Conservation (phyloP, 176 grass and related monocot species). For the Cenchrus fungigraminus region DNA sequence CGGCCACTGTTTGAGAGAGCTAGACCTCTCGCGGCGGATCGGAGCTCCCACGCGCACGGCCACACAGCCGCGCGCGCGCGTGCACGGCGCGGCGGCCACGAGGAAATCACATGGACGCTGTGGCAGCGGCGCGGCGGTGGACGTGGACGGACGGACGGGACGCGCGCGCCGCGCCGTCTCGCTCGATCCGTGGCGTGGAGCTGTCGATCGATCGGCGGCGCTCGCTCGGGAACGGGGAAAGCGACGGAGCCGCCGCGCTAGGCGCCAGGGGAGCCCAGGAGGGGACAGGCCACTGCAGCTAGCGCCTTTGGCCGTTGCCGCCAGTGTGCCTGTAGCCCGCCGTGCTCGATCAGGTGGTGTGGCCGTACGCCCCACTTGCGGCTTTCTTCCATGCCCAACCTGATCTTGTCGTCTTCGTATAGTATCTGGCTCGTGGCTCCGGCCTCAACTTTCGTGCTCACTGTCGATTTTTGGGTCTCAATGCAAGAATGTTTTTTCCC, state of each 20-base stretch:
- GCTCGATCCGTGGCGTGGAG: background rate
- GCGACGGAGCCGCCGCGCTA: background rate
- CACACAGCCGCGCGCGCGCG: background rate
- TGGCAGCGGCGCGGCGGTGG: too few species aligned
- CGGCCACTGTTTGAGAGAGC: background rate
- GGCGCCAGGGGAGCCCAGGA: background rate
- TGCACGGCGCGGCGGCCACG: constrained; percentile 19
- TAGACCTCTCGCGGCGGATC: background rate
- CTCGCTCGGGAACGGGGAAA: constrained; percentile 11
- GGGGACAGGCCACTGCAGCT: background rate
- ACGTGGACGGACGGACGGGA: too few species aligned
- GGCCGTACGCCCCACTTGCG: constrained; percentile 12
- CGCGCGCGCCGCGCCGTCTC: background rate
- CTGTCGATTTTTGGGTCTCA: background rate
- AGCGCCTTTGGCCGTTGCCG: background rate
- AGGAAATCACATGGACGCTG: constrained; percentile 19
- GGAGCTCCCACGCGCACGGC: background rate
- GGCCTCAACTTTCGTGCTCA: background rate
- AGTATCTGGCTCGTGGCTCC: too few species aligned
- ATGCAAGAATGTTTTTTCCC: too few species aligned
- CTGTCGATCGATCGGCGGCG: background rate
- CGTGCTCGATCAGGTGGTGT: background rate
- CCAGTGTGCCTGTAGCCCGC: background rate
- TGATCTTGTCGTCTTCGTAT: constrained; percentile 7
- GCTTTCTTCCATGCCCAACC: constrained; percentile 24